phyloP scores from a whole-genome alignment of 108 stramenopile genomes.

The Pseudonitzschia multistriata region DNA sequence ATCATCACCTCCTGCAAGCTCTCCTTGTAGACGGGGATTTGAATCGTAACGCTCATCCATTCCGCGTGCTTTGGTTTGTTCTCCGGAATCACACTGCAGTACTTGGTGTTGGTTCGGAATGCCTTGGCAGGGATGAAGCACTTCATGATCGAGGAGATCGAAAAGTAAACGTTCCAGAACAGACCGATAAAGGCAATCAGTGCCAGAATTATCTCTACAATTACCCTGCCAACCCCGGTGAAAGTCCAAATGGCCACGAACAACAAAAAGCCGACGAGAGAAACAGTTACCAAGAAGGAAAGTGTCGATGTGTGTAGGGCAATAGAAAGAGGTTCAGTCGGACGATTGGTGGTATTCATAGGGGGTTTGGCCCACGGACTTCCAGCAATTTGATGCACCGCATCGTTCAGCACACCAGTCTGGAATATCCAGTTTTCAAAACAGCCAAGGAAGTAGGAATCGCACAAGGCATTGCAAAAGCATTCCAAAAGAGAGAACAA shows the following conservation, averaged over 20 bases:
- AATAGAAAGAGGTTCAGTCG: conserved; percentile 45
- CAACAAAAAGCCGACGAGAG: conserved; percentile 23
- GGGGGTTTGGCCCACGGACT: conserved; percentile 49
- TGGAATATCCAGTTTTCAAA: background rate
- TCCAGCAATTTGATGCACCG: conserved; percentile 47
- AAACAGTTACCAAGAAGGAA: conserved; percentile 32
- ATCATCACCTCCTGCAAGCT: conserved; percentile 45
- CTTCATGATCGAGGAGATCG: conserved; percentile 40
- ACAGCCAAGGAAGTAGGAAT: too few species aligned
- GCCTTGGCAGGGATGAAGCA: conserved; percentile 53
- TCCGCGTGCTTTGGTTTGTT: conserved; percentile 31
- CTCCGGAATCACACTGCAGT: conserved; percentile 51
- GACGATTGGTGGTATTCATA: conserved; percentile 37
- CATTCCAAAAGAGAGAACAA: too few species aligned
- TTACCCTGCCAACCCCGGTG: conserved; percentile 25
- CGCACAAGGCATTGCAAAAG: too few species aligned
- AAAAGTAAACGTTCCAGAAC: conserved; percentile 59
- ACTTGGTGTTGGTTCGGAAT: conserved; percentile 50
- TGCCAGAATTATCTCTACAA: conserved; percentile 45
- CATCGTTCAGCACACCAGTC: conserved; percentile 32
- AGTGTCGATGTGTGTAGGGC: conserved; percentile 37
- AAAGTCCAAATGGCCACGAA: conserved; percentile 41
- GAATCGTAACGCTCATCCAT: conserved; percentile 49
- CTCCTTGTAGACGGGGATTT: conserved; percentile 57
- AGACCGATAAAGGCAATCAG: conserved; percentile 47